Evolutionary conservation across 2,329 filamentous ascomycete genomes (phyloP), one percentile per base, ranked within the genome.

Genomic region (Kalmusia sp.): DNA sequence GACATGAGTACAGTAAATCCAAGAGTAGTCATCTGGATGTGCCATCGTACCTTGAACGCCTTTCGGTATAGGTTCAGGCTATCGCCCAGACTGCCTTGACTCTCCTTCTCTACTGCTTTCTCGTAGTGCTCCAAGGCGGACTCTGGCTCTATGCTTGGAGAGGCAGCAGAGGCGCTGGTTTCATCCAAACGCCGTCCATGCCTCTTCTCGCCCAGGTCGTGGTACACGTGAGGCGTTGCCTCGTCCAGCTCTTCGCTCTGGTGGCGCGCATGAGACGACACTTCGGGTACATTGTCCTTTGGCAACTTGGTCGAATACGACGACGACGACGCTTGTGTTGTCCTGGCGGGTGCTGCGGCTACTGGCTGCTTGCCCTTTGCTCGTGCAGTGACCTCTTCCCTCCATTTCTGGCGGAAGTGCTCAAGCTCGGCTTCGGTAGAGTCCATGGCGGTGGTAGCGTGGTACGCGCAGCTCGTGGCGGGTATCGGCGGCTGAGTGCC

Each of bases 61-160:
- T 89, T 92, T 40, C 95, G 86, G 74, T 99, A 99, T 45, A 96
- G 83, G 60, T 84, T 86, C 50, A 99, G 73, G 70, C 93, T 98
- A 58, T 98, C 93, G 4, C 93, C 92, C 45, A 98, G 80, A 58
- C 86, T 95, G 0, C 95, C 95, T 64, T 90, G 85, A 0, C 83
- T 84, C 76, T 99, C 95, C 73, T 88, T 92, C 75, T 96, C 90
- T 51, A 96, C 93, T 3, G 93, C 95, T 70, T 85, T 86, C 72
- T 98, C 95, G 67, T 95, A 98, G 73, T 96, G 91, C 64, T 98
- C 95, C 14, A 99, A 77, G 0, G 95, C 95, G 9, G 93, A 90
- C 19, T 80, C 79, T 4, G 90, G 90, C 62, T 89, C 84, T 53
- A 70, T 60, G 15, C 58, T 68, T 19, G 56, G 59, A 9, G 62